These are phyloP conservation scores for Cytospora chrysosperma DNA, from an alignment of 2,329 filamentous ascomycete species.

Conservation along the genomic window DNA sequence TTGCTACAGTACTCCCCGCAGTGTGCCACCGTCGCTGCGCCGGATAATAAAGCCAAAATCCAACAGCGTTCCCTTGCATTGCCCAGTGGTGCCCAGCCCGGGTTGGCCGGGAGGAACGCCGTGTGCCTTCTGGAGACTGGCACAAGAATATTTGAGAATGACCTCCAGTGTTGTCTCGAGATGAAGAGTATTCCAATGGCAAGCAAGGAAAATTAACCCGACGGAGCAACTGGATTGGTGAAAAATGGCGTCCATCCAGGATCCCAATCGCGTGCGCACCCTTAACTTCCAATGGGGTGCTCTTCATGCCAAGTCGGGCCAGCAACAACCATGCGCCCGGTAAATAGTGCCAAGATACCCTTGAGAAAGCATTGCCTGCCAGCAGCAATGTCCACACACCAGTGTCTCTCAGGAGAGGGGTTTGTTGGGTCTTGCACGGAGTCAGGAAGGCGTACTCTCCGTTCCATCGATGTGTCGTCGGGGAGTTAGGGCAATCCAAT, in stretches of 20 bases:
- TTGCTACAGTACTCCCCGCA: not conserved
- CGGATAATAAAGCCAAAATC: too few relatives aligned
- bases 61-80: too few relatives aligned
- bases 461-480: not conserved
- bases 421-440: not conserved
- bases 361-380: not conserved
- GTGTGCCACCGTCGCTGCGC: not conserved
- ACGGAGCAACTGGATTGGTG: not conserved
- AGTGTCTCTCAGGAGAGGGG: not conserved
- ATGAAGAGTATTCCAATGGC: too few relatives aligned
- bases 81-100: too few relatives aligned
- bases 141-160: too few relatives aligned
- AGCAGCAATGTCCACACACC: not conserved
- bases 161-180: too few relatives aligned
- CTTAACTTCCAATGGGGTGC: not conserved
- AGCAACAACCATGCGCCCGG: not conserved
- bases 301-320: not conserved
- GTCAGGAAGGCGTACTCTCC: not conserved
- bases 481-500: not conserved
- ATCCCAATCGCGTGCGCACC: not conserved
- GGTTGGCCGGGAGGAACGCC: too few relatives aligned
- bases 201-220: too few relatives aligned
- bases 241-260: not conserved
- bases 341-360: not conserved
- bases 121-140: too few relatives aligned